Evolutionary conservation across 352 stramenopile species (phyloP), one percentile per base, ranked within the genome.

Genomic region (Pythium myriotylum): DNA sequence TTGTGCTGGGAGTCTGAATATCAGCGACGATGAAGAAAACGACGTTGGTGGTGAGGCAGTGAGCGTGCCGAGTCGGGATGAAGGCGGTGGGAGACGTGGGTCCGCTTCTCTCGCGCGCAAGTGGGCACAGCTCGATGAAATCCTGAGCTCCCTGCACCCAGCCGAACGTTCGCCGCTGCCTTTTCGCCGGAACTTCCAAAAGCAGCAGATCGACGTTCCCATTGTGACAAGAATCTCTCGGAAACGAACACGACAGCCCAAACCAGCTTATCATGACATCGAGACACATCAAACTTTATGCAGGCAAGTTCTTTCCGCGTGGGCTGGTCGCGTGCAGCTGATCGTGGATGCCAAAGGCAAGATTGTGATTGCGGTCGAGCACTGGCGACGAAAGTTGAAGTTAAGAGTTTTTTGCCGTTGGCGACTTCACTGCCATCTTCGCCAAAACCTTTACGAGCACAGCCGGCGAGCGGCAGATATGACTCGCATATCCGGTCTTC

Each of bases 61-160:
- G n/a, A n/a, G n/a, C n/a, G n/a, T n/a, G n/a, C n/a, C n/a, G n/a
- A n/a, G n/a, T n/a, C n/a, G n/a, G n/a, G n/a, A n/a, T n/a, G n/a
- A n/a, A n/a, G n/a, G n/a, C n/a, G 24, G 9, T 40, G 17, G 19
- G 48, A n/a, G 35, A 13, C 1, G 1, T 26, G 2, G 26, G 12
- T 23, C 24, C 8, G 17, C 9, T 17, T 20, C 19, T 8, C 32
- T 65, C 16, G 58, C 17, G 5, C 39, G n/a, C 9, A 53, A 65
- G 39, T 65, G 58, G 58, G 58, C 48, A 12, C 48, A 51, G 32
- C 27, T 65, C 8, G 48, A 65, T 26, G 22, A 14, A 1, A 20
- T 65, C 19, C 20, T 65, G 19, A 29, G 47, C 19, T 47, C 58
- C 40, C 19, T 65, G 2, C 27, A 22, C 19, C 47, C 48, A 22